Evolutionary conservation across 2,329 filamentous ascomycete genomes (phyloP), one percentile per base, ranked within the genome.

Genomic region (Diaporthe longicolla): DNA sequence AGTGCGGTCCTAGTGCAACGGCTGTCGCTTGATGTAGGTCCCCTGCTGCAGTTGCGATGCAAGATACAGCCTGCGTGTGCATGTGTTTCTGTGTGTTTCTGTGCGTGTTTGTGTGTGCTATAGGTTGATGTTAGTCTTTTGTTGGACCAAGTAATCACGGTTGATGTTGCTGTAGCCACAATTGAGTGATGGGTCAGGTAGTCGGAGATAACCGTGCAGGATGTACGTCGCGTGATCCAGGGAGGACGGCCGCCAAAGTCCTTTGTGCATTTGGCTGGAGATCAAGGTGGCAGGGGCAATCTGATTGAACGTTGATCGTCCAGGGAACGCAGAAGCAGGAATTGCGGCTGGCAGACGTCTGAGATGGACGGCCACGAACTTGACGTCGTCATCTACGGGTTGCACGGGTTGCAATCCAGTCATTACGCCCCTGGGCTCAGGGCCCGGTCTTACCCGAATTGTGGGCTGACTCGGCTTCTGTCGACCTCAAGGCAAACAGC

Each of bases 391-490:
- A 32, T 37, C 11, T 32, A 66, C 45, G 7, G 19, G 43, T n/a
- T 50, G 61, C 61, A 66, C 45, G 7, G 19, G 43, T n/a, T 50
- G 61, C 61, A n/a, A 24, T 35, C 17, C 43, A 32, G 61, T 52
- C 24, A 37, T 37, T 35, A 54, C 63, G 63, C 45, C 63, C 45
- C 9, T 21, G 11, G 45, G 29, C 29, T 52, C 45, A n/a, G 45
- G 63, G 37, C n/a, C 71, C 71, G 71, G 52, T 37, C 40, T 24
- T 72, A 58, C 24, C 71, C 71, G 71, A 57, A 57, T 40, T 52
- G 71, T 72, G 71, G 71, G 45, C 71, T 72, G 71, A 72, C 66
- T 68, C 35, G 45, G 63, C 45, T 48, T 52, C 29, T 61, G 40
- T 48, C 54, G 40, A 50, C 21, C 19, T 61, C 1, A 57, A 9